Evolutionary conservation across 75 land plant genomes (phyloP).

Genomic region (Pseudotsuga menziesii): DNA sequence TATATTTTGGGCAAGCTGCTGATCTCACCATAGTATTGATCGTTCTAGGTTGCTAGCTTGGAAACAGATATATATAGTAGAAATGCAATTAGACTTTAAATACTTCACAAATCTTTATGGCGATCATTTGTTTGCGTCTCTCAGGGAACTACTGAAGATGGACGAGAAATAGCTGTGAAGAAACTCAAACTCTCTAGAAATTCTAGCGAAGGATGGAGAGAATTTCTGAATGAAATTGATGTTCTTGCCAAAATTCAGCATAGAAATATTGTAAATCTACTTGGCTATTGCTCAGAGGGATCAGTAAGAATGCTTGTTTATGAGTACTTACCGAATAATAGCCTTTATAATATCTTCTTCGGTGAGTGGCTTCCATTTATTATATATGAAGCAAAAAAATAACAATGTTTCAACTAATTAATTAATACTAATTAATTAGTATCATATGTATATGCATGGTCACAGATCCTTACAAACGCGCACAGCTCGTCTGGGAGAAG

Average conservation of each 20-base stretch:
- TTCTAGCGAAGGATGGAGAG: constrained; percentile 43
- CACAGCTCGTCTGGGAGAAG: too few species aligned
- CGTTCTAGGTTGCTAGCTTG: too few species aligned
- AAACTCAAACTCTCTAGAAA: constrained; percentile 19
- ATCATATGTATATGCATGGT: too few species aligned
- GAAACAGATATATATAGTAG: too few species aligned
- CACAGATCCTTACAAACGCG: too few species aligned
- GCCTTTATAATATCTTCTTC: constrained; percentile 48
- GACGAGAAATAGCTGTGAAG: constrained; percentile 49
- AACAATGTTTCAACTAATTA: too few species aligned
- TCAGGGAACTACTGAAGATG: constrained; percentile 52
- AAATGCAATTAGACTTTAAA: too few species aligned
- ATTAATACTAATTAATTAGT: too few species aligned
- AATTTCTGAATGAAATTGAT: constrained; percentile 53
- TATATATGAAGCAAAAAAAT: too few species aligned
- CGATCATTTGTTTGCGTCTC: not conserved
- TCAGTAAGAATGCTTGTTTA: constrained; percentile 48
- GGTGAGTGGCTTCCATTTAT: constrained; percentile 12
- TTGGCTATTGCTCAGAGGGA: constrained; percentile 63
- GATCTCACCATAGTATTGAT: too few species aligned
- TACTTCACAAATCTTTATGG: too few species aligned
- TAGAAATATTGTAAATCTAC: constrained; percentile 51
- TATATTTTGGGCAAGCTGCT: too few species aligned
- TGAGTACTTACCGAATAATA: constrained; percentile 52
- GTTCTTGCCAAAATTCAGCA: constrained; percentile 52